Conservation (phyloP, 1,284 basidiomycete species). For the Malassezia arunalokei region DNA sequence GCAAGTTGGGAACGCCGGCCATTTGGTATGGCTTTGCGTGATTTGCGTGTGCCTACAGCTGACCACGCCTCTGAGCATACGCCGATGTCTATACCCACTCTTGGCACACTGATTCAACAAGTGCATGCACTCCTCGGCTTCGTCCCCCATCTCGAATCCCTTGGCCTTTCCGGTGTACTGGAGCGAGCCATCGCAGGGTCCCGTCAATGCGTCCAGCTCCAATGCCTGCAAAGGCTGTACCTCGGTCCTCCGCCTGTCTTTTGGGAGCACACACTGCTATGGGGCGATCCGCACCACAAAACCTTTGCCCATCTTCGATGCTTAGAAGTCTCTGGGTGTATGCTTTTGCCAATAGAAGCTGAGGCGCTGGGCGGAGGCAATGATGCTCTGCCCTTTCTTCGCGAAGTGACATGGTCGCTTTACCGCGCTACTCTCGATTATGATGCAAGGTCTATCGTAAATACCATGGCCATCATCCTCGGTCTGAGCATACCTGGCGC, state of each 20-base stretch:
- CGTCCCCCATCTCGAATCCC: neutral
- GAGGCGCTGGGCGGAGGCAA: slow-evolving; percentile 1
- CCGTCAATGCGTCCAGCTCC: neutral
- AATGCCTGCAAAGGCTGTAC: neutral
- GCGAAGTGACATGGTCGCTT: slow-evolving; percentile 2
- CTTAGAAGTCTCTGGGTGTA: slow-evolving; percentile 2
- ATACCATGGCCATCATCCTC: slow-evolving; percentile 3
- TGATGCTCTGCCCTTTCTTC: slow-evolving; percentile 5
- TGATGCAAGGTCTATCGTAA: neutral
- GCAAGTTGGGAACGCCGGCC: neutral
- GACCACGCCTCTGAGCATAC: neutral
- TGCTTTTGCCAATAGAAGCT: slow-evolving; percentile 7
- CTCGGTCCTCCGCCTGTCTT: slow-evolving; percentile 8
- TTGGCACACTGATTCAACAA: neutral
- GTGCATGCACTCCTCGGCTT: neutral
- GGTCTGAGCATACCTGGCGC: neutral
- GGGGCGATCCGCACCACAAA: neutral
- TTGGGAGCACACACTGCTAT: slow-evolving; percentile 4
- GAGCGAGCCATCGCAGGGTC: slow-evolving; percentile 4
- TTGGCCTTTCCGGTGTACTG: slow-evolving; percentile 8
- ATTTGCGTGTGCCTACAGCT: neutral
- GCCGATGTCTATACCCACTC: neutral
- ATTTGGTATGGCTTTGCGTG: neutral
- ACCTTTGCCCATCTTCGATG: neutral
- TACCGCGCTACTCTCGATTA: neutral